Evolutionary conservation across 2,329 filamentous ascomycete genomes (phyloP).

Genomic region (Epichloe bromicola): DNA sequence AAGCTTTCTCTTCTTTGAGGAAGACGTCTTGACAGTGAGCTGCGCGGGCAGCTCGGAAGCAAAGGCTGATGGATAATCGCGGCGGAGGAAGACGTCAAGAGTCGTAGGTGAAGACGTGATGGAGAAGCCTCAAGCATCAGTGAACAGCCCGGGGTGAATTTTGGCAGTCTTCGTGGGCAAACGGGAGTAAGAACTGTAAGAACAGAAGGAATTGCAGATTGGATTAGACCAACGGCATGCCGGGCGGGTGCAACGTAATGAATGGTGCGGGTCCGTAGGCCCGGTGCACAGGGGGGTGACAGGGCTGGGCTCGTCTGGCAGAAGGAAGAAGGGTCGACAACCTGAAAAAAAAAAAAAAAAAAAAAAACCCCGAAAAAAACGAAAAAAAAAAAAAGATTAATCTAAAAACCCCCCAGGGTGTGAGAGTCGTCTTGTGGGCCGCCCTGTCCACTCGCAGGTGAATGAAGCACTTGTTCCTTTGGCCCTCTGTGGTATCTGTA

Average conservation of each 20-base stretch:
- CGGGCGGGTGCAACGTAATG: not conserved
- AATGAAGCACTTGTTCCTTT: too few relatives aligned
- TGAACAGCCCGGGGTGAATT: not conserved
- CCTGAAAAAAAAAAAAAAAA: too few relatives aligned
- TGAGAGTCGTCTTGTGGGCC: too few relatives aligned
- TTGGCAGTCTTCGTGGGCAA: slow-evolving; percentile 1
- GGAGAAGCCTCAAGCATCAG: slow-evolving; percentile 4
- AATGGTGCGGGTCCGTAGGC: not conserved
- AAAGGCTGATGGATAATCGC: slow-evolving; percentile 3
- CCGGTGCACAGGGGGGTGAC: not conserved
- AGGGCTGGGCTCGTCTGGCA: too few relatives aligned
- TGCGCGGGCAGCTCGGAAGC: slow-evolving; percentile 46
- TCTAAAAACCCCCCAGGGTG: too few relatives aligned
- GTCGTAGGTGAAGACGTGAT: slow-evolving; percentile 1
- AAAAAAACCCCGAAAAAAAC: too few relatives aligned
- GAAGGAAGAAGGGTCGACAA: too few relatives aligned
- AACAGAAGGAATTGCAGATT: not conserved
- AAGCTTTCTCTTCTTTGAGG: slow-evolving; percentile 61
- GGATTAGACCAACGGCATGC: not conserved
- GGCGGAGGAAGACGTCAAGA: slow-evolving; percentile 3
- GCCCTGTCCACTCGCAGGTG: too few relatives aligned
- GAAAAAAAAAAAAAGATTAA: too few relatives aligned
- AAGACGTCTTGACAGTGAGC: slow-evolving; percentile 61
- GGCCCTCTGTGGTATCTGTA: too few relatives aligned
- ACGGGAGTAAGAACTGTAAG: not conserved